Evolutionary conservation across 345 rosid species (phyloP).

Genomic region (Brassica juncea): DNA sequence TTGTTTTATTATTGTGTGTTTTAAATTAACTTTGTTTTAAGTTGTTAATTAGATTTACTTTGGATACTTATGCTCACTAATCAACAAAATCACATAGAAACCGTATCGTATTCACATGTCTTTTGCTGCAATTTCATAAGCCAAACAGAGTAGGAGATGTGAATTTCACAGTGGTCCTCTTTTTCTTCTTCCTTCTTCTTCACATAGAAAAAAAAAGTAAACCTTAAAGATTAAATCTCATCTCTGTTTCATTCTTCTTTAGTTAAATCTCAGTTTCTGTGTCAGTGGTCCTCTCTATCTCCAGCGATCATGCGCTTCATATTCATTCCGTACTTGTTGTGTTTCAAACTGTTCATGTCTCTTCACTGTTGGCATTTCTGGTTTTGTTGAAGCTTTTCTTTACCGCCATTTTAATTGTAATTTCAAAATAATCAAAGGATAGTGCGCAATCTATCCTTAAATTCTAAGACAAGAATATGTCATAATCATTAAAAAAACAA

Average conservation of each 20-base stretch:
- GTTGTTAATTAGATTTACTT: neutral
- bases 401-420: conserved; percentile 30
- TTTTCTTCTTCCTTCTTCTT: conserved; percentile 5
- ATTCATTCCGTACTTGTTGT: conserved; percentile 18
- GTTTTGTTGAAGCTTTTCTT: conserved; percentile 8
- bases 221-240: neutral
- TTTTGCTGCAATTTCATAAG: conserved; percentile 18
- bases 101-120: conserved; percentile 21
- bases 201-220: neutral
- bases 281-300: conserved; percentile 39
- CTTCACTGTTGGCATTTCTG: conserved; percentile 29
- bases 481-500: neutral
- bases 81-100: conserved; percentile 15
- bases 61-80: neutral
- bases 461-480: neutral
- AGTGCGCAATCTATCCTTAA: neutral
- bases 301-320: conserved; percentile 20
- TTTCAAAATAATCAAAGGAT: conserved; percentile 34
- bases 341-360: conserved; percentile 25
- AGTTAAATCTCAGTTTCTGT: conserved; percentile 20
- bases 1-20: too few species aligned
- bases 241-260: conserved; percentile 23
- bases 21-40: too few species aligned
- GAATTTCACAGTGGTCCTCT: conserved; percentile 34
- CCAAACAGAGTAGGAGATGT: conserved; percentile 7